A percentile compares a stretch with the other conserved stretches of the same genome.
Evolutionary conservation across 306 rosid genomes (phyloP).

Genomic region (Pyrus pyrifolia): DNA sequence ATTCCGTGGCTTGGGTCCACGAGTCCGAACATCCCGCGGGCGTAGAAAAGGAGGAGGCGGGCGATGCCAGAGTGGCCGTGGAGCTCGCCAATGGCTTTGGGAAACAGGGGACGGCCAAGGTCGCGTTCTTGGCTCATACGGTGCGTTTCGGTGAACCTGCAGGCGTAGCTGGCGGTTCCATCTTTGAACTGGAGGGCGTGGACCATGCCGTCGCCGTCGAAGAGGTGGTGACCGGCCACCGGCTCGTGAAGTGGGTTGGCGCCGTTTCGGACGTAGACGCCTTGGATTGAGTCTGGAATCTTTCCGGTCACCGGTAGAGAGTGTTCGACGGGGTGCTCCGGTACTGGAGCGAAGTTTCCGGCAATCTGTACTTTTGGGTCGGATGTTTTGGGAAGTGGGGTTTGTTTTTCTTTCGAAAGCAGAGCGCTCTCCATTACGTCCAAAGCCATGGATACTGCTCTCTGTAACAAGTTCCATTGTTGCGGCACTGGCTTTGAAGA

Average conservation of each 20-base stretch:
- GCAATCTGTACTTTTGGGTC: conserved; percentile 90
- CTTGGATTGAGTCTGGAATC: conserved; percentile 69
- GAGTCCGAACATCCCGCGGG: conserved; percentile 52
- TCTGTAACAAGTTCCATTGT: conserved; percentile 51
- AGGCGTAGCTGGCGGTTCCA: conserved; percentile 56
- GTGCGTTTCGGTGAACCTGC: conserved; percentile 80
- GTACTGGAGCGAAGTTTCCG: conserved; percentile 90
- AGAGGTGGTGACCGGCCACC: conserved; percentile 81
- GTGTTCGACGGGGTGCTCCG: conserved; percentile 43
- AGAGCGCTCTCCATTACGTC: conserved; percentile 55
- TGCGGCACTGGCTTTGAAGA: conserved; percentile 7
- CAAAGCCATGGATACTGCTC: conserved; percentile 48
- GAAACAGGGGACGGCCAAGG: conserved; percentile 72
- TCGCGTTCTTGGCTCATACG: conserved; percentile 61
- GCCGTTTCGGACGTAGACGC: conserved; percentile 84
- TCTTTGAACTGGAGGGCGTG: conserved; percentile 59
- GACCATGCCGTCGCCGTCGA: conserved; percentile 98
- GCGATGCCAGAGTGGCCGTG: conserved; percentile 97
- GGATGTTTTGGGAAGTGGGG: conserved; percentile 75
- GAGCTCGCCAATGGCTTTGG: conserved; percentile 93
- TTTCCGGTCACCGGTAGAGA: conserved; percentile 45
- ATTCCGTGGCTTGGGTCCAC: conserved; percentile 66
- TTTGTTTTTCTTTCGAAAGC: conserved; percentile 39
- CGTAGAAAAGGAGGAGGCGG: conserved; percentile 62
- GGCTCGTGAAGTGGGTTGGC: conserved; percentile 90